Evolutionary conservation across 169 alveolate species (phyloP).

Genomic region (Cryptosporidium baileyi): DNA sequence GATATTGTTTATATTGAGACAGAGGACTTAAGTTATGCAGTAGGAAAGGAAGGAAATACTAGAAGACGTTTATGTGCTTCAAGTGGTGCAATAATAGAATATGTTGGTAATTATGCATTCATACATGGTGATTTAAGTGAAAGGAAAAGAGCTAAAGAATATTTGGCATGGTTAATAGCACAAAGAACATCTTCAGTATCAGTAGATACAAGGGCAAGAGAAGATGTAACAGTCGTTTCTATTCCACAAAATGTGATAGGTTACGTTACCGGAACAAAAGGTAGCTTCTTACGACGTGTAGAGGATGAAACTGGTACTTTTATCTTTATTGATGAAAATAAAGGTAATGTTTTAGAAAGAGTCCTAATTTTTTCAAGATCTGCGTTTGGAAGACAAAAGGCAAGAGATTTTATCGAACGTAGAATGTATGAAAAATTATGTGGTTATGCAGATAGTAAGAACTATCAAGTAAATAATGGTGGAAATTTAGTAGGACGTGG

Average conservation of each 20-base stretch:
- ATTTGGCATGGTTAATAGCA: conserved; percentile 65
- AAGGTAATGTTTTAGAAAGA: conserved; percentile 50
- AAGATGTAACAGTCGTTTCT: conserved; percentile 73
- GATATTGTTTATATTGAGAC: conserved; percentile 62
- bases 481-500: background rate
- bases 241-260: conserved; percentile 75
- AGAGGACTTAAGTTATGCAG: conserved; percentile 74
- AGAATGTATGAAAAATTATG: conserved; percentile 64
- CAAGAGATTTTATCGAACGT: conserved; percentile 60
- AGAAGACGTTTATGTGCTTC: conserved; percentile 76
- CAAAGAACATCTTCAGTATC: conserved; percentile 67
- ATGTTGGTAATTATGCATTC: conserved; percentile 72
- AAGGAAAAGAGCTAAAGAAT: conserved; percentile 70
- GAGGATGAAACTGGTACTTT: conserved; percentile 78
- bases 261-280: conserved; percentile 76
- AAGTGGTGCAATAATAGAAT: conserved; percentile 77
- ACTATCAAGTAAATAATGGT: background rate
- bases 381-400: conserved; percentile 68
- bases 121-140: conserved; percentile 66
- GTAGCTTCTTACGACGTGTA: conserved; percentile 73
- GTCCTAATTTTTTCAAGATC: conserved; percentile 53
- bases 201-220: conserved; percentile 68
- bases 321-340: conserved; percentile 73
- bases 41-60: conserved; percentile 77
- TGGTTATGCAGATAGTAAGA: conserved; percentile 64